Evolutionary conservation across 352 stramenopile species (phyloP).

Genomic region (Globisporangium echinulatum): DNA sequence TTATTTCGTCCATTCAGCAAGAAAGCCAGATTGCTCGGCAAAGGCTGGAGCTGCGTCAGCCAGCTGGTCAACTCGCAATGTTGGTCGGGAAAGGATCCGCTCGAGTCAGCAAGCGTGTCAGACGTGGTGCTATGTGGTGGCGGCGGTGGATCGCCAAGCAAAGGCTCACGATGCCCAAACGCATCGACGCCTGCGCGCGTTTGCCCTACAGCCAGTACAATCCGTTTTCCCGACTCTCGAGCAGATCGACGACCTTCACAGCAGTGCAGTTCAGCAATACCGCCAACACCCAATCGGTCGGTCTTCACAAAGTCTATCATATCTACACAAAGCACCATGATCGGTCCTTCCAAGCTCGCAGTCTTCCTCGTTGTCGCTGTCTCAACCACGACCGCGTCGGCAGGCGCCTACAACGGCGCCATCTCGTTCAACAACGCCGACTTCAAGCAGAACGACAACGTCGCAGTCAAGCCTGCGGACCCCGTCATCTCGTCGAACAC

Average conservation of each 20-base stretch:
- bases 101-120: too few relatives aligned
- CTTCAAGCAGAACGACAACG: conserved; percentile 16
- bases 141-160: too few relatives aligned
- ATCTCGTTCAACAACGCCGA: conserved; percentile 16
- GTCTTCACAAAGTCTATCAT: too few relatives aligned
- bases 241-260: conserved; percentile 10
- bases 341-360: conserved; percentile 14
- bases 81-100: not conserved
- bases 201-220: conserved; percentile 10
- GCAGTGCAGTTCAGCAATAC: not conserved
- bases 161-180: too few relatives aligned
- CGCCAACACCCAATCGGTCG: too few relatives aligned
- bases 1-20: not conserved
- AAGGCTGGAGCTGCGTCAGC: conserved; percentile 9
- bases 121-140: too few relatives aligned
- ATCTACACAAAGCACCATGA: conserved; percentile 4
- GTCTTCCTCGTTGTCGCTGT: conserved; percentile 11
- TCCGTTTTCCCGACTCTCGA: conserved; percentile 23
- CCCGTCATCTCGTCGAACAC: conserved; percentile 6
- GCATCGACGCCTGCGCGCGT: too few relatives aligned
- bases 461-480: conserved; percentile 11
- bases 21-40: conserved; percentile 6
- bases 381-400: conserved; percentile 9
- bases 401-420: conserved; percentile 10
- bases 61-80: conserved; percentile 1